These are phyloP conservation scores for Clitoria ternatea DNA, from an alignment of 306 rosid species.

Conservation along the genomic window DNA sequence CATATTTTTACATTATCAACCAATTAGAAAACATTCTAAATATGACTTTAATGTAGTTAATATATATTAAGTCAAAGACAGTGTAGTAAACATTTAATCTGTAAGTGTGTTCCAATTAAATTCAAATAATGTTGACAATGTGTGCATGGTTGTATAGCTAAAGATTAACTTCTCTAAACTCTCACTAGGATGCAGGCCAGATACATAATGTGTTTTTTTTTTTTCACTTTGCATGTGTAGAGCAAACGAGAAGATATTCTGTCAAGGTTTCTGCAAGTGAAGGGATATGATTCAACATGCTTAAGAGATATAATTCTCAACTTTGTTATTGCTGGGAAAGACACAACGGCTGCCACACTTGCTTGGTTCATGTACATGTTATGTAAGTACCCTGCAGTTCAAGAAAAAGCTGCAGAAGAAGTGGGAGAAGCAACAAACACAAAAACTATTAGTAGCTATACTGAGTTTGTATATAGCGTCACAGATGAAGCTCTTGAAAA, in stretches of 20 bases:
- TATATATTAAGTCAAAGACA: too few species aligned
- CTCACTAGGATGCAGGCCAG: background rate
- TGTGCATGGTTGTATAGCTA: background rate
- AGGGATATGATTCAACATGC: slow-evolving; percentile 35
- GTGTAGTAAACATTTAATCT: too few species aligned
- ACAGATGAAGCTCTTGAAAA: slow-evolving; percentile 57
- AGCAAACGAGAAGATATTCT: slow-evolving; percentile 51
- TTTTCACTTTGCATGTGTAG: slow-evolving; percentile 33
- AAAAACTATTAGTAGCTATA: slow-evolving; percentile 32
- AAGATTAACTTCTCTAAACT: background rate
- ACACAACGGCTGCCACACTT: slow-evolving; percentile 65
- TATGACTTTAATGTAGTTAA: too few species aligned
- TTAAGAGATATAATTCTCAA: slow-evolving; percentile 65
- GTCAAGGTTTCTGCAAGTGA: slow-evolving; percentile 62
- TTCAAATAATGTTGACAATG: background rate
- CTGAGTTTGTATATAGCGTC: slow-evolving; percentile 41
- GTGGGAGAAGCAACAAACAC: slow-evolving; percentile 44
- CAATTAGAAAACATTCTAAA: too few species aligned
- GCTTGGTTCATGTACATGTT: slow-evolving; percentile 75
- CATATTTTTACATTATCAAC: too few species aligned
- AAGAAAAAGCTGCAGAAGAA: slow-evolving; percentile 60
- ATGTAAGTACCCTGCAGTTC: slow-evolving; percentile 58
- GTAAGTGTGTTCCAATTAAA: too few species aligned
- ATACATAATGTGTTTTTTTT: background rate
- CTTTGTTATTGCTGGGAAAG: slow-evolving; percentile 72